Evolutionary conservation across 176 grass and related monocot genomes (phyloP), one percentile per base, ranked within the genome.

Genomic region (Cenchrus purpureus): DNA sequence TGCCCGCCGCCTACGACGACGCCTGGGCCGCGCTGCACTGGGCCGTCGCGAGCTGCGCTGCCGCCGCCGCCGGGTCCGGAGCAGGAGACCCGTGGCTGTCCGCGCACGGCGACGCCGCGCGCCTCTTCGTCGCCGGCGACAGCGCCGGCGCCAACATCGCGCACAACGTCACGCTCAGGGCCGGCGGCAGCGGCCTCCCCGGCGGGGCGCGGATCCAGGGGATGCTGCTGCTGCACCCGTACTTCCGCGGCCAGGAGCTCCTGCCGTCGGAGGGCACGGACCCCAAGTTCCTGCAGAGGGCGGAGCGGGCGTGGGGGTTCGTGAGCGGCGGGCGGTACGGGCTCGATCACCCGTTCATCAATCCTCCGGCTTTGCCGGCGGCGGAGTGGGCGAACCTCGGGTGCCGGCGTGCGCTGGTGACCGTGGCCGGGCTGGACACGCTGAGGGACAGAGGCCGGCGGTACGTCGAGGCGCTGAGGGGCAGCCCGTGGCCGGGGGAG

Each of bases 121-220:
- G 81, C 3, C 12, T 95, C 10, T 93, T 88, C 57, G 68, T 94
- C 50, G 82, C 59, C 3, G 94, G 94, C 1, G 81, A 89, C 45
- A 94, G 92, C 78, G 79, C 88, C 0, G 84, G 90, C 3, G 91
- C 34, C 11, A 94, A 89, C 79, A 88, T 97, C 53, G 79, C 88
- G 5, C 95, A 93, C 71, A 78, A 90, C 73, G 81, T 95, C 54
- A 66, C 63, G 1, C 62, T 87, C 55, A 56, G 88, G 56, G 79
- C 79, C 42, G 82, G 86, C 7, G 34, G 4, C 10, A 7, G 3
- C 3, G 25, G 74, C 8, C 52, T 82, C 3, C n/a, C 3, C 2
- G 20, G 61, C 17, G 66, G 78, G 42, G 40, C 40, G 8, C 76
- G 76, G n/a, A 60, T 95, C 48, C 53, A 59, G 22, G 91, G 89